Conservation (phyloP, 345 rosid species). For the Lenwebbia sp. region DNA sequence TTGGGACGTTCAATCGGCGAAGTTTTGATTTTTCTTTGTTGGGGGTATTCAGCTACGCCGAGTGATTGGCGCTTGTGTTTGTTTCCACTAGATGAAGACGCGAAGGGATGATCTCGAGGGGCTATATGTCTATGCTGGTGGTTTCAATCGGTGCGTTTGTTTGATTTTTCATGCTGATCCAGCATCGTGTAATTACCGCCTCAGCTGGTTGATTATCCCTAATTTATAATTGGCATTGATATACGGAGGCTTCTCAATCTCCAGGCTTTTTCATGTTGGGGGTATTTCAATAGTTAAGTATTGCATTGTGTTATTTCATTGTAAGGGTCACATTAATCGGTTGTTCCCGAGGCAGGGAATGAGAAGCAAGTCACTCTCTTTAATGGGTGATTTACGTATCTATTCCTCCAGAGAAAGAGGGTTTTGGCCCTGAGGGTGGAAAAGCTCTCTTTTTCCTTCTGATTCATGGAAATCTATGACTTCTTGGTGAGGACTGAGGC, state of each 20-base stretch:
- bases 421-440: background rate
- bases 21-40: background rate
- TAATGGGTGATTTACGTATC: background rate
- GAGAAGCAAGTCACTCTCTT: background rate
- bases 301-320: background rate
- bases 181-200: background rate
- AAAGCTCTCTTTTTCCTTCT: background rate
- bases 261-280: background rate
- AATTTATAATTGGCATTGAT: background rate
- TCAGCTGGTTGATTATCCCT: background rate
- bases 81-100: background rate
- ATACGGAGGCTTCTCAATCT: background rate
- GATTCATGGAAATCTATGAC: conserved; percentile 1
- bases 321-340: background rate
- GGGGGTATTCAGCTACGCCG: background rate
- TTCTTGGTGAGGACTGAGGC: conserved; percentile 7
- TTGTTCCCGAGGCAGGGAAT: background rate
- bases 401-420: background rate
- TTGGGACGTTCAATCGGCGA: background rate
- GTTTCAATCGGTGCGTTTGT: background rate
- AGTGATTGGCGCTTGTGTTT: background rate
- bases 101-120: background rate
- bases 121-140: background rate
- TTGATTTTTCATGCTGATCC: background rate
- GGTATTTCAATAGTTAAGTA: background rate